Evolutionary conservation across 371 early-diverging fungal genomes (phyloP), one percentile per base, ranked within the genome.

Genomic region (Coemansia sp.): DNA sequence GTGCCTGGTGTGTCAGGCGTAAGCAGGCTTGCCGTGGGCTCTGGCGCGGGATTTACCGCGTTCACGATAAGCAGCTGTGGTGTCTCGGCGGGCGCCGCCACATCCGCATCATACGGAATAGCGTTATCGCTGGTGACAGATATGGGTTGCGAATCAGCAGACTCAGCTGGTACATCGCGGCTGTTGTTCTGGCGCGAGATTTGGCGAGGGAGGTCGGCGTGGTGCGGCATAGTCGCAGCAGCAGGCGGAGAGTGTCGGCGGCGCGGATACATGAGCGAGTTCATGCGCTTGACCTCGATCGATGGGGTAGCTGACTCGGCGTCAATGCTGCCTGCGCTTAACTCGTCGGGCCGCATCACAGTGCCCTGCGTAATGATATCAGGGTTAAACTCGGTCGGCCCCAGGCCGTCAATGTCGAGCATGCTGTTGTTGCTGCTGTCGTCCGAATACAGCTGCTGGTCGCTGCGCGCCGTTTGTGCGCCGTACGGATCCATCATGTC

Each of bases 401-500:
- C 71, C 20, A 72, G 70, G n/a, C 55, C 61, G 30, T 70, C 39
- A 9, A 70, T 71, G 50, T 65, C 74, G 6, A 73, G 55, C 12
- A 73, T 73, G n/a, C 71, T 65, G 53, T 62, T 71, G 21, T 62
- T 61, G 53, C 56, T 71, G 66, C 66, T 65, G 67, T 57, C 57
- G 57, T 73, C 74, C n/a, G 71, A 69, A 26, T 71, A 74, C 30
- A 70, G 62, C 57, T 65, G 70, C 33, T 70, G 66, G 59, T 62
- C 61, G 39, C 52, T 42, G 16, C 53, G 70, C 16, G 71, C 60
- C 18, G 62, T 57, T 44, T 47, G 70, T 7, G 66, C 54, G 23
- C 66, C 66, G 12, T 71, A 71, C n/a, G 74, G 74, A n/a, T 74
- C 74, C 74, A 74, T 74, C 16, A 74, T 66, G 40, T 74, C 74